Evolutionary conservation across 768 basidiomycete species (phyloP).

Genomic region (Xerocomus spinulosus): DNA sequence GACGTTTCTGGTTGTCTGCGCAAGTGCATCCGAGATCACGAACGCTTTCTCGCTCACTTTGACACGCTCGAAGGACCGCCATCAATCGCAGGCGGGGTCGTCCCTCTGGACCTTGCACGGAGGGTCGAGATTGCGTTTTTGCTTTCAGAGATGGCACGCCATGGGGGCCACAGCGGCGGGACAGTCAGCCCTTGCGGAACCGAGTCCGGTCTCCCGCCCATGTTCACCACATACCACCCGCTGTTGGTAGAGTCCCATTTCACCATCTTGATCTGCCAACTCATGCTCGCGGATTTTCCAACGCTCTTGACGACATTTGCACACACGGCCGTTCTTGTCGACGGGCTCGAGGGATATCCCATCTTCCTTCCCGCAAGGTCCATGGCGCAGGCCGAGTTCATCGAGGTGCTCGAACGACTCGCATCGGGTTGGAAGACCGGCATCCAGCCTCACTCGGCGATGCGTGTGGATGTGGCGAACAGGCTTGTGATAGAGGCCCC

Average conservation of each 20-base stretch:
- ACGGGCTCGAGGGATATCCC: conserved; percentile 84
- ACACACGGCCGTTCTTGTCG: conserved; percentile 63
- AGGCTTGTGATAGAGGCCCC: conserved; percentile 42
- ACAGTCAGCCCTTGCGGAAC: conserved; percentile 37
- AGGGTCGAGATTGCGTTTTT: conserved; percentile 64
- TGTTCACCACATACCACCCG: conserved; percentile 87
- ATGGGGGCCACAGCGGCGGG: conserved; percentile 45
- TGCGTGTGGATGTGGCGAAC: conserved; percentile 32
- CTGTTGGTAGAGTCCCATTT: conserved; percentile 85
- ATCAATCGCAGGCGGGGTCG: conserved; percentile 8
- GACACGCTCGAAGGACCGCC: conserved; percentile 57
- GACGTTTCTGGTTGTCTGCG: conserved; percentile 55
- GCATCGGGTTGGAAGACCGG: conserved; percentile 72
- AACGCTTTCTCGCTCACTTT: conserved; percentile 79
- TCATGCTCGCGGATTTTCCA: conserved; percentile 75
- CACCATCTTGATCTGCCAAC: conserved; percentile 65
- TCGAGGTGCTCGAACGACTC: conserved; percentile 80
- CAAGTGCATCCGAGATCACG: conserved; percentile 81
- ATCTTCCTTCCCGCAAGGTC: conserved; percentile 83
- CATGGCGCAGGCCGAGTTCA: conserved; percentile 86
- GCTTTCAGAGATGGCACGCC: conserved; percentile 63
- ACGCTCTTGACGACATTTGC: conserved; percentile 60
- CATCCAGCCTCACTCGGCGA: conserved; percentile 50
- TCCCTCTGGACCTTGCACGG: conserved; percentile 40
- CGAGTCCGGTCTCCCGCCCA: conserved; percentile 37